phyloP scores from a whole-genome alignment of 306 rosid genomes.

The Purshia tridentata region DNA sequence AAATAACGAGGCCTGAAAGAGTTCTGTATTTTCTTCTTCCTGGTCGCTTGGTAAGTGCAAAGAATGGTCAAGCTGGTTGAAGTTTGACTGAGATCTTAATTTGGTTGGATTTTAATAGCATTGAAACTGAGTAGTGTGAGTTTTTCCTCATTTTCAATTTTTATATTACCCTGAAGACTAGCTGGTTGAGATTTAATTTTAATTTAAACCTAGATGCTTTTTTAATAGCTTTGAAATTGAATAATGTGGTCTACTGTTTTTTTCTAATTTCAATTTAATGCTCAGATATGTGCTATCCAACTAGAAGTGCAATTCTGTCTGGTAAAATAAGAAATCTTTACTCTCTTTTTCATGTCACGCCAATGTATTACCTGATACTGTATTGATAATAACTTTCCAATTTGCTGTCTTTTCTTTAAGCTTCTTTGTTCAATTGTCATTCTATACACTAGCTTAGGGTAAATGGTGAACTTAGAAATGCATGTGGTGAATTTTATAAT shows the following conservation, averaged over 20 bases:
- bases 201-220: background rate
- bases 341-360: background rate
- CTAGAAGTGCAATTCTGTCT: background rate
- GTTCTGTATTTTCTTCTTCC: slow-evolving; percentile 83
- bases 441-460: background rate
- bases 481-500: background rate
- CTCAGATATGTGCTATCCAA: background rate
- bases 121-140: background rate
- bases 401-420: background rate
- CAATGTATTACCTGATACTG: background rate
- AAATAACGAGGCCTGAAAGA: slow-evolving; percentile 90
- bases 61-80: background rate
- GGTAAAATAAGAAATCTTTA: too few relatives aligned
- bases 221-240: background rate
- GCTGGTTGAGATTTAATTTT: background rate
- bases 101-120: background rate
- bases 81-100: background rate
- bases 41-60: slow-evolving; percentile 85
- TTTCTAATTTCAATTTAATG: background rate
- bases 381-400: background rate
- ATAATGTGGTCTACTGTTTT: background rate
- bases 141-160: background rate
- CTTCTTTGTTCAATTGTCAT: background rate
- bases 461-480: background rate
- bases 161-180: background rate